A percentile compares a stretch with the other conserved stretches of the same genome.
Conservation (phyloP, 306 rosid species). For the Trifolium dubium region DNA sequence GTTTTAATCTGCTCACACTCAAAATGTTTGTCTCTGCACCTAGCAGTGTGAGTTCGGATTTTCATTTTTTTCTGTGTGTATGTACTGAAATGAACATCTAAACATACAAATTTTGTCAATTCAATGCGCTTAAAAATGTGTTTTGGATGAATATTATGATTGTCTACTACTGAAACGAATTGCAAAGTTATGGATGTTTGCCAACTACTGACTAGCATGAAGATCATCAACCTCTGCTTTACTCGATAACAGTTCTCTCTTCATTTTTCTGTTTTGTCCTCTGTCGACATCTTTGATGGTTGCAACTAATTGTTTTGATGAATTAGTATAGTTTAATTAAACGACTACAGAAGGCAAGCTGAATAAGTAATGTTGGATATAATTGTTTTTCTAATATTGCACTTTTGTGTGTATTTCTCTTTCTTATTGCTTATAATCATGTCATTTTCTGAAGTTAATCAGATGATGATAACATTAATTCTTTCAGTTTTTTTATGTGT, state of each 20-base stretch:
- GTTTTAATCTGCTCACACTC: neutral
- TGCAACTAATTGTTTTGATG: constrained; percentile 18
- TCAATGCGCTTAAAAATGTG: constrained; percentile 26
- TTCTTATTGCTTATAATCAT: constrained; percentile 9
- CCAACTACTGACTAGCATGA: neutral
- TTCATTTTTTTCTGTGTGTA: neutral
- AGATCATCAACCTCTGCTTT: constrained; percentile 26
- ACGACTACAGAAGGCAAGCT: neutral
- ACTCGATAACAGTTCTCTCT: neutral
- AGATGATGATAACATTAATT: constrained; percentile 25
- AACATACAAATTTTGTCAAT: constrained; percentile 20
- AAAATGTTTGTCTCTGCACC: neutral
- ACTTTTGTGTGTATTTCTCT: constrained; percentile 23
- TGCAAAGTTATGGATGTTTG: constrained; percentile 33
- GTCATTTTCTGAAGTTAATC: constrained; percentile 22
- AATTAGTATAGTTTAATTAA: constrained; percentile 11
- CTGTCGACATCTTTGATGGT: neutral
- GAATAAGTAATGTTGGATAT: neutral
- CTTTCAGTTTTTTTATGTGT: constrained; percentile 24
- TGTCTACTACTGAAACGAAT: constrained; percentile 3
- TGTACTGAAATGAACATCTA: constrained; percentile 15
- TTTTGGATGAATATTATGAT: constrained; percentile 23
- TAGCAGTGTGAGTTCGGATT: neutral
- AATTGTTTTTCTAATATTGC: constrained; percentile 25
- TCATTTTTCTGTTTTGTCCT: constrained; percentile 22